These are phyloP conservation scores for Xylaria polymorpha DNA, from an alignment of 2,329 filamentous ascomycete species.

Conservation along the genomic window DNA sequence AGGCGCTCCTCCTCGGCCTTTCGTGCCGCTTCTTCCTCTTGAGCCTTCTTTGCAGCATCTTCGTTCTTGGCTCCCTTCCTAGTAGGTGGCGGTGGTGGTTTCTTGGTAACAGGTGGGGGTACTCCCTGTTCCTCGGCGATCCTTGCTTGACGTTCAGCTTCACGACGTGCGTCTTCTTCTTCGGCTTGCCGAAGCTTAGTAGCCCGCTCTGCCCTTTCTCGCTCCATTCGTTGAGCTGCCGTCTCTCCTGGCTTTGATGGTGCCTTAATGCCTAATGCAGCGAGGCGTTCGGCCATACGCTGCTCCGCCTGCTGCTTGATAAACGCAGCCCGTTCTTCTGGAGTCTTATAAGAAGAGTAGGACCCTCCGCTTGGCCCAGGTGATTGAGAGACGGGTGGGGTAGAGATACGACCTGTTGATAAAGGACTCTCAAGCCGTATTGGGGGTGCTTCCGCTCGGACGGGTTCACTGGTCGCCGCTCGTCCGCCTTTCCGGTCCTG, in stretches of 20 bases:
- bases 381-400: constrained; percentile 57
- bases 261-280: constrained; percentile 90
- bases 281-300: constrained; percentile 95
- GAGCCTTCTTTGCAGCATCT: constrained; percentile 51
- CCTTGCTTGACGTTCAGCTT: constrained; percentile 85
- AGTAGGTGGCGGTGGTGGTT: constrained; percentile 81
- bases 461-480: constrained; percentile 56
- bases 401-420: constrained; percentile 66
- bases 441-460: constrained; percentile 59
- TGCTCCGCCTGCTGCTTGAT: constrained; percentile 98
- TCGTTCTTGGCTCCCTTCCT: constrained; percentile 76
- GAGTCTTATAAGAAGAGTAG: constrained; percentile 87
- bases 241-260: constrained; percentile 83
- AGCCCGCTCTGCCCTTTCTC: constrained; percentile 87
- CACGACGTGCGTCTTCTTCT: constrained; percentile 90
- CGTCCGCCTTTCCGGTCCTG: constrained; percentile 65
- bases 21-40: constrained; percentile 66
- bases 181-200: constrained; percentile 90
- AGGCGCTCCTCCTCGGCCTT: constrained; percentile 74
- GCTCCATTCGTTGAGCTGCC: constrained; percentile 84
- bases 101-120: constrained; percentile 70
- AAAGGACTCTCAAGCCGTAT: constrained; percentile 64
- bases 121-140: constrained; percentile 80
- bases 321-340: constrained; percentile 92
- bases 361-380: constrained; percentile 68